Conservation (phyloP, 2,329 filamentous ascomycete genomes). For the Fusarium ambrosium region DNA sequence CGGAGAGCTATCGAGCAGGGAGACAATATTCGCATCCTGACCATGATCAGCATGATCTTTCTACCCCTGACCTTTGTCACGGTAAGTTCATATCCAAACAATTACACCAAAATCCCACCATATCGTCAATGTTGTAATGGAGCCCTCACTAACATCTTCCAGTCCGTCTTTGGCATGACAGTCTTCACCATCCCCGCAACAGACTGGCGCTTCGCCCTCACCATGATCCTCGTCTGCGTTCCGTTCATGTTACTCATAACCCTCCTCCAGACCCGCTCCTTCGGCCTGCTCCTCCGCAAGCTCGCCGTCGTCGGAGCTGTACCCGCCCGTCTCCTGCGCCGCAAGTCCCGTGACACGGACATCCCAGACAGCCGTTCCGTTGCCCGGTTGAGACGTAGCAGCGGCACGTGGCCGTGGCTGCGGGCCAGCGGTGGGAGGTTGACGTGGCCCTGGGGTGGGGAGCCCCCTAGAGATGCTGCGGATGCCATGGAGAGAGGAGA, state of each 20-base stretch:
- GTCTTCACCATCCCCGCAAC: conserved; percentile 57
- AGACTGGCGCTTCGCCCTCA: conserved; percentile 64
- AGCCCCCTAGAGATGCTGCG: conserved; percentile 4
- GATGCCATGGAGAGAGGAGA: conserved; percentile 30
- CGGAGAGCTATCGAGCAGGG: conserved; percentile 74
- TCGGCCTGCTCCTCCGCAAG: conserved; percentile 48
- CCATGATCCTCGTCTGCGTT: conserved; percentile 74
- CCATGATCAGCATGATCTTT: conserved; percentile 72
- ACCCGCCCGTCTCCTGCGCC: conserved; percentile 15
- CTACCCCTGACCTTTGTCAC: conserved; percentile 73
- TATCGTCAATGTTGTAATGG: neutral
- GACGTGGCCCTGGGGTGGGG: conserved; percentile 24
- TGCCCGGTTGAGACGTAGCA: conserved; percentile 15
- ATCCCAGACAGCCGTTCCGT: conserved; percentile 41
- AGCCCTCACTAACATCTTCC: neutral
- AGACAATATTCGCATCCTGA: conserved; percentile 72
- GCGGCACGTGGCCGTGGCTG: conserved; percentile 9
- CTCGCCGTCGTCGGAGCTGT: conserved; percentile 21
- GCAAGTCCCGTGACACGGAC: conserved; percentile 31
- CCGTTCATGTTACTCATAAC: conserved; percentile 64
- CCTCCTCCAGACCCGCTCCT: conserved; percentile 59
- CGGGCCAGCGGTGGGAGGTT: conserved; percentile 9
- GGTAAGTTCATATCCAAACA: conserved; percentile 45
- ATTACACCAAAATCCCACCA: neutral
- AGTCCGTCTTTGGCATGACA: conserved; percentile 69